Evolutionary conservation across 805 yeast species (phyloP).

Genomic region (Candida namnaoensis): DNA sequence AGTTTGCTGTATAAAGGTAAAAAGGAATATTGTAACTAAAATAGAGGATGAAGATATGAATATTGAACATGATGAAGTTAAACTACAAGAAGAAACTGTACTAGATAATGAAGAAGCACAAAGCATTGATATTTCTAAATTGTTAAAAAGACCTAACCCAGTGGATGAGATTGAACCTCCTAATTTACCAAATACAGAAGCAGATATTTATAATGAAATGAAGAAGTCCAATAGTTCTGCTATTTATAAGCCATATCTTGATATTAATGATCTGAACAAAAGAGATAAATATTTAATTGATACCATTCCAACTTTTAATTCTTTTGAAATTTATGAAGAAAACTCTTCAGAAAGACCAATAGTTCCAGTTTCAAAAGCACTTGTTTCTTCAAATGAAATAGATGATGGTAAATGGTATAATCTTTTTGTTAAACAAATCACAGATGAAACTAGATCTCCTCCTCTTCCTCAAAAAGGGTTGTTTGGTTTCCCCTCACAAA

Average conservation of each 20-base stretch:
- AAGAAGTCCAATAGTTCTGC: conserved; percentile 4
- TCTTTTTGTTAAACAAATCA: conserved; percentile 39
- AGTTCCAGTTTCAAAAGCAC: conserved; percentile 57
- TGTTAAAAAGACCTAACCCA: conserved; percentile 25
- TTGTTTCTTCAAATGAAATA: conserved; percentile 53
- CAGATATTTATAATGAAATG: conserved; percentile 17
- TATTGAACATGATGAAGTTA: too few species aligned
- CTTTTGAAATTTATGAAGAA: conserved; percentile 20
- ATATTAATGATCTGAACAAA: conserved; percentile 20
- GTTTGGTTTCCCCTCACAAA: conserved; percentile 32
- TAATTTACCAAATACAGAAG: conserved; percentile 20
- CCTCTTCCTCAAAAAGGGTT: conserved; percentile 48
- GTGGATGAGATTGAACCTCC: conserved; percentile 21
- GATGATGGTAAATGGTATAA: conserved; percentile 53
- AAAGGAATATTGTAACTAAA: conserved; percentile 22
- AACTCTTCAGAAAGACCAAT: conserved; percentile 22
- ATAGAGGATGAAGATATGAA: too few species aligned
- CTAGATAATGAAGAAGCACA: conserved; percentile 4
- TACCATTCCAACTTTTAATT: conserved; percentile 22
- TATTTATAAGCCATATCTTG: conserved; percentile 24
- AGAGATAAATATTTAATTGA: conserved; percentile 25
- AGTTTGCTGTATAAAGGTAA: conserved; percentile 51
- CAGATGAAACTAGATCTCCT: conserved; percentile 26
- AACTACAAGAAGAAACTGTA: too few species aligned
- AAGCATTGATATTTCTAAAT: conserved; percentile 27